Conservation (phyloP, 2,329 filamentous ascomycete species). For the Fusarium sp. region DNA sequence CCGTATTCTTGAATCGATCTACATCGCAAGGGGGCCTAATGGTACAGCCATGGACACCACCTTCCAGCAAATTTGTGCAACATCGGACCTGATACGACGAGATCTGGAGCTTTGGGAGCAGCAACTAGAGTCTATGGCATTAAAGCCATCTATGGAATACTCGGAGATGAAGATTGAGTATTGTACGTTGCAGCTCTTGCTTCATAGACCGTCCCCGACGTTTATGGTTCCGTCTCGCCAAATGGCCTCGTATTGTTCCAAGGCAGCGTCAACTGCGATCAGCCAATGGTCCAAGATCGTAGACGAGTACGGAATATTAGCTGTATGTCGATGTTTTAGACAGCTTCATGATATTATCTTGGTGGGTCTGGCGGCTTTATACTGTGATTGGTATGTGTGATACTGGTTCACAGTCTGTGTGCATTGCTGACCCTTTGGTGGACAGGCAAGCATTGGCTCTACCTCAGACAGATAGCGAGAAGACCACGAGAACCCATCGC, state of each 20-base stretch:
- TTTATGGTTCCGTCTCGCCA: conserved; percentile 9
- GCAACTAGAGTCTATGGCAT: neutral
- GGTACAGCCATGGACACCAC: conserved; percentile 15
- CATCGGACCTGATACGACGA: neutral
- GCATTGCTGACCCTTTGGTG: neutral
- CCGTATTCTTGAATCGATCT: conserved; percentile 8
- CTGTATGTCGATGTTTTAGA: conserved; percentile 4
- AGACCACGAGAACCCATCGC: neutral
- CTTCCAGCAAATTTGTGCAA: conserved; percentile 10
- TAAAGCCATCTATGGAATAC: neutral
- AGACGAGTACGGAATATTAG: neutral
- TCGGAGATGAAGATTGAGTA: conserved; percentile 17
- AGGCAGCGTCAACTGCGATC: neutral
- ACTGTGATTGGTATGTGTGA: conserved; percentile 8
- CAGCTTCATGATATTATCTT: conserved; percentile 8
- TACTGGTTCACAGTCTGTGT: too few species aligned
- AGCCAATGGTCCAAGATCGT: neutral
- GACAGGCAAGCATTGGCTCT: conserved; percentile 3
- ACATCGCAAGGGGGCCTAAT: conserved; percentile 3
- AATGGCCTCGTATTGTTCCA: neutral
- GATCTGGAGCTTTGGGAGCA: conserved; percentile 14
- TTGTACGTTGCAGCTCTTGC: neutral
- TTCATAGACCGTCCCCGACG: neutral
- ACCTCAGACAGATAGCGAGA: accelerated
- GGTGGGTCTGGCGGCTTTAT: conserved; percentile 3